Evolutionary conservation across 108 stramenopile genomes (phyloP).

Genomic region (Discostella pseudostelligera): DNA sequence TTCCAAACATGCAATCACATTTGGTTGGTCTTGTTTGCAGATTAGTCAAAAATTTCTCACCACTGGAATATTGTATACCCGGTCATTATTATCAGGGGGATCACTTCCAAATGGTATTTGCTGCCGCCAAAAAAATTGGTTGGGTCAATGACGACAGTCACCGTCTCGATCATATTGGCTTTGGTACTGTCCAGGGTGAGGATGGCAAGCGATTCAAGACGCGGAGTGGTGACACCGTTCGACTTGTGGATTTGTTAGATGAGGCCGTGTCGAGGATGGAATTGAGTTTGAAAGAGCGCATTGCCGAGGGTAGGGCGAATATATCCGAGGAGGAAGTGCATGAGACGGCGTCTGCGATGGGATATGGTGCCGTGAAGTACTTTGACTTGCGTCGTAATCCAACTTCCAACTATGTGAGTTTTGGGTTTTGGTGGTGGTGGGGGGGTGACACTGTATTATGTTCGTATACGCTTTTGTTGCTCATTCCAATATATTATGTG

Average conservation of each 20-base stretch:
- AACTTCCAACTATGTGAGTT: constrained; percentile 84
- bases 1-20: too few species aligned
- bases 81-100: constrained; percentile 55
- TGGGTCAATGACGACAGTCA: constrained; percentile 79
- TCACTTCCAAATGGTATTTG: constrained; percentile 95
- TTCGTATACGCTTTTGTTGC: too few species aligned
- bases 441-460: too few species aligned
- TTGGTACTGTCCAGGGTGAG: constrained; percentile 96
- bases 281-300: constrained; percentile 72
- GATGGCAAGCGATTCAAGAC: constrained; percentile 99
- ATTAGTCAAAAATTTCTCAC: too few species aligned
- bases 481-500: too few species aligned
- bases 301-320: constrained; percentile 59
- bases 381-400: constrained; percentile 97
- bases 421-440: too few species aligned
- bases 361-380: constrained; percentile 99
- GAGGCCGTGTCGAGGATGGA: constrained; percentile 93
- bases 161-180: constrained; percentile 95
- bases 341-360: constrained; percentile 90
- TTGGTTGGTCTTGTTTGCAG: too few species aligned
- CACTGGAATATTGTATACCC: too few species aligned
- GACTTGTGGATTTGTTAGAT: constrained; percentile 96
- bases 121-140: constrained; percentile 89
- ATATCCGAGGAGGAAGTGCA: constrained; percentile 83
- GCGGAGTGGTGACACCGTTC: constrained; percentile 95